Evolutionary conservation across 2,329 filamentous ascomycete species (phyloP).

Genomic region (Colletotrichum graminicola): DNA sequence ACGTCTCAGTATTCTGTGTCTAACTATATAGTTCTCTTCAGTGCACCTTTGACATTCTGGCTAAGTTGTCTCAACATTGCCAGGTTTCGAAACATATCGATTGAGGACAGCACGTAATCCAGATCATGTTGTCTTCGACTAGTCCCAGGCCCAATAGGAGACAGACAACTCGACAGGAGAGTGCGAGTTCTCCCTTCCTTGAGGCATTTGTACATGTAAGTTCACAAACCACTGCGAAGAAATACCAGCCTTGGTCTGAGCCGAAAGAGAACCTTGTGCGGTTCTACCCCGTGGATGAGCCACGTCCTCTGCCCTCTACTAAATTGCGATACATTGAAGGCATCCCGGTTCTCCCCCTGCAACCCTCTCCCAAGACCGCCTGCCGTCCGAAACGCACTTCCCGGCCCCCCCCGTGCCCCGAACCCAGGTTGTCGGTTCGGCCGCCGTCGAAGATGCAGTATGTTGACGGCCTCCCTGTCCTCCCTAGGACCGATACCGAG

Average conservation of each 20-base stretch:
- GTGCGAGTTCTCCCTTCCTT: no score
- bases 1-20: not conserved
- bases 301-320: not conserved
- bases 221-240: not conserved
- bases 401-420: not conserved
- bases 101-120: not conserved
- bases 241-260: not conserved
- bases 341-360: not conserved
- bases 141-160: no score
- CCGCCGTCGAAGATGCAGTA: constrained; percentile 8
- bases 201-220: no score
- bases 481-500: not conserved
- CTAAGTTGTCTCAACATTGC: not conserved
- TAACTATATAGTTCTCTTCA: not conserved
- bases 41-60: not conserved
- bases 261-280: no score
- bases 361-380: not conserved
- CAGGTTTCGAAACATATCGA: not conserved
- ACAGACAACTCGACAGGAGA: not conserved
- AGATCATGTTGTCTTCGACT: not conserved
- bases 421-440: not conserved
- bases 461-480: constrained; percentile 9
- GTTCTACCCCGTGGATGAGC: no score
- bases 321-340: constrained; percentile 2
- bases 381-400: not conserved